phyloP scores from a whole-genome alignment of 78 protist genomes.

The Dictyostelium firmibasis region DNA sequence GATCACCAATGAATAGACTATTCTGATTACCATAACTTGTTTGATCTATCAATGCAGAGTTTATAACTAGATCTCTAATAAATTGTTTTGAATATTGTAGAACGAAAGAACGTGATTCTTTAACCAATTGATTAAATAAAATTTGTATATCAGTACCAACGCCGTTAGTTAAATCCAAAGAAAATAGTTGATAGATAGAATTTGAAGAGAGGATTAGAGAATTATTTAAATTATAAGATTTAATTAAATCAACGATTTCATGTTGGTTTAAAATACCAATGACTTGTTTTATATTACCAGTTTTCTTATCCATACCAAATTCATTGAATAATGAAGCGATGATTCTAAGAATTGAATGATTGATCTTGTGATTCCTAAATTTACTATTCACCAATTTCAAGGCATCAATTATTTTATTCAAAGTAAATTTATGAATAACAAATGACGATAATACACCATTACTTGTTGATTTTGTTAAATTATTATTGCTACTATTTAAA shows the following conservation, averaged over 20 bases:
- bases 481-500: not conserved
- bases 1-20: not conserved
- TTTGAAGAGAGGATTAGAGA: not conserved
- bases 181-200: not conserved
- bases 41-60: not conserved
- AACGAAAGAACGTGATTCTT: not conserved
- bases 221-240: not conserved
- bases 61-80: not conserved
- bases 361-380: not conserved
- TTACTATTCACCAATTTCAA: not conserved
- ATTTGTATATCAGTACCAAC: not conserved
- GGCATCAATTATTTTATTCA: not conserved
- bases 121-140: not conserved
- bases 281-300: not conserved
- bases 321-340: not conserved
- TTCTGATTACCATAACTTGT: not conserved
- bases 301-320: not conserved
- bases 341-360: not conserved
- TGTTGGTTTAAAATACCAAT: not conserved
- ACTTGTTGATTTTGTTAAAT: not conserved
- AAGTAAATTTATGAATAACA: not conserved
- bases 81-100: not conserved
- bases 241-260: not conserved
- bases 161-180: not conserved
- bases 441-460: not conserved